Percentiles rank a stretch among this genome's conserved stretches.
These are phyloP conservation scores for Lotmaria passim DNA, from an alignment of 208 protist species.

Conservation along the genomic window DNA sequence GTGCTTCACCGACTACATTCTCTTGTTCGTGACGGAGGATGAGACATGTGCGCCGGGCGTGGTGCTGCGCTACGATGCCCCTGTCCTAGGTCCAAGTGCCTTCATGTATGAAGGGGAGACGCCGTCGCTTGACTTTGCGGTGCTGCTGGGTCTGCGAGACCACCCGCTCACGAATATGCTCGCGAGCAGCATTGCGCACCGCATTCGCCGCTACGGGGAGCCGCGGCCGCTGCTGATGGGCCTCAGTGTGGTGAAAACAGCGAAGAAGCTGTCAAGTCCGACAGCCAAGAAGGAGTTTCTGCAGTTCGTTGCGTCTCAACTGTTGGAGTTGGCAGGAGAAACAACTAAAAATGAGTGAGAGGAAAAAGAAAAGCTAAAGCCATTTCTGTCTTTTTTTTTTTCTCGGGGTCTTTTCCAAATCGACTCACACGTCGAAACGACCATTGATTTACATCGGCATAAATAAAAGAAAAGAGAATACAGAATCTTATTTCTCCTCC, in stretches of 20 bases:
- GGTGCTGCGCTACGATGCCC: conserved; percentile 59
- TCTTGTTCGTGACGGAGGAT: conserved; percentile 78
- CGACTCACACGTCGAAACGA: too few species aligned
- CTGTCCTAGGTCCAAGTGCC: conserved; percentile 12
- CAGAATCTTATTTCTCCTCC: too few species aligned
- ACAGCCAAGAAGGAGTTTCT: conserved; percentile 52
- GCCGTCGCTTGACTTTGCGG: conserved; percentile 49
- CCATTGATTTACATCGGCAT: too few species aligned
- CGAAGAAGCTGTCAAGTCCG: conserved; percentile 41
- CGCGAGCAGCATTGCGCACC: conserved; percentile 57
- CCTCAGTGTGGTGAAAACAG: conserved; percentile 61
- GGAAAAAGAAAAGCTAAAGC: too few species aligned
- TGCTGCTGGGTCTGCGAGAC: conserved; percentile 79
- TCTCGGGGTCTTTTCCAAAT: too few species aligned
- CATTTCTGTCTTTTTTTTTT: too few species aligned
- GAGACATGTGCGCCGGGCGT: conserved; percentile 67
- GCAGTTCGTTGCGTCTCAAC: conserved; percentile 30
- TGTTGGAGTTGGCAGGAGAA: conserved; percentile 40
- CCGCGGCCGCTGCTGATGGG: conserved; percentile 64
- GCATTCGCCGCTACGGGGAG: conserved; percentile 55
- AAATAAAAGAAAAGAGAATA: too few species aligned
- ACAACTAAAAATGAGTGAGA: neutral
- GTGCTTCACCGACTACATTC: conserved; percentile 68
- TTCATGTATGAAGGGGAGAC: conserved; percentile 48
- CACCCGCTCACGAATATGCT: conserved; percentile 79